Conservation (phyloP, 1,139 yeast species). For the Tardiomyces depauwii region DNA sequence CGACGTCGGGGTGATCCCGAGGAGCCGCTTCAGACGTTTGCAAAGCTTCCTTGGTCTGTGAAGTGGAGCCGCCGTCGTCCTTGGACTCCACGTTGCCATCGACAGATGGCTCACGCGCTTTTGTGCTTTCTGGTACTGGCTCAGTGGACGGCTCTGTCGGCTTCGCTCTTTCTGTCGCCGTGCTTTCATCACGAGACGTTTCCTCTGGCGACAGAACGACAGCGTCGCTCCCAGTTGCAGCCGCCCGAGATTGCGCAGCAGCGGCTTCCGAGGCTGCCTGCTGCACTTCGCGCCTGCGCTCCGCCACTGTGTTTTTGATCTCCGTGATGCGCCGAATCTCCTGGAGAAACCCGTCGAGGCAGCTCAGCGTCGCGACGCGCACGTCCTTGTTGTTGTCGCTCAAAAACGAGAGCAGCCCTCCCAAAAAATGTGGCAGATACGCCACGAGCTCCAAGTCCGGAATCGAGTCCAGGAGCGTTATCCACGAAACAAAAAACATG, state of each 20-base stretch:
- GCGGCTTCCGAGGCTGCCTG: too few relatives aligned
- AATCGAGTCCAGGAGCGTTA: constrained; percentile 78
- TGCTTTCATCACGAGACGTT: too few relatives aligned
- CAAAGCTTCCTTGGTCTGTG: background rate
- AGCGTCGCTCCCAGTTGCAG: too few relatives aligned
- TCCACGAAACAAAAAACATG: constrained; percentile 87
- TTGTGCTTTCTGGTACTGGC: too few relatives aligned
- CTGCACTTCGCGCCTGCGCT: constrained; percentile 1
- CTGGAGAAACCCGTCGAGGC: constrained; percentile 62
- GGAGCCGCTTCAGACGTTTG: background rate
- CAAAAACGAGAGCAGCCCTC: constrained; percentile 70
- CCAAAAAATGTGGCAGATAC: constrained; percentile 79
- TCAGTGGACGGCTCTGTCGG: too few relatives aligned
- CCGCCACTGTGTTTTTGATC: constrained; percentile 34
- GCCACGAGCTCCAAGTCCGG: constrained; percentile 86
- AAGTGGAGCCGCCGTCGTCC: background rate
- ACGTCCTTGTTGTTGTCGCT: constrained; percentile 85
- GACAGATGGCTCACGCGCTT: too few relatives aligned
- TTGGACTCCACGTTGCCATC: too few relatives aligned
- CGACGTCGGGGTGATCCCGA: too few relatives aligned
- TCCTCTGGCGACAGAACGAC: too few relatives aligned
- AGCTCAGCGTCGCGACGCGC: constrained; percentile 70
- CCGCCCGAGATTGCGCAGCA: too few relatives aligned
- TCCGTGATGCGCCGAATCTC: constrained; percentile 70
- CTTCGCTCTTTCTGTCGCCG: too few relatives aligned